Percentiles rank a stretch among this genome's conserved stretches.
phyloP scores from a whole-genome alignment of 2,329 filamentous ascomycete genomes.

The Aspergillus calidoustus region DNA sequence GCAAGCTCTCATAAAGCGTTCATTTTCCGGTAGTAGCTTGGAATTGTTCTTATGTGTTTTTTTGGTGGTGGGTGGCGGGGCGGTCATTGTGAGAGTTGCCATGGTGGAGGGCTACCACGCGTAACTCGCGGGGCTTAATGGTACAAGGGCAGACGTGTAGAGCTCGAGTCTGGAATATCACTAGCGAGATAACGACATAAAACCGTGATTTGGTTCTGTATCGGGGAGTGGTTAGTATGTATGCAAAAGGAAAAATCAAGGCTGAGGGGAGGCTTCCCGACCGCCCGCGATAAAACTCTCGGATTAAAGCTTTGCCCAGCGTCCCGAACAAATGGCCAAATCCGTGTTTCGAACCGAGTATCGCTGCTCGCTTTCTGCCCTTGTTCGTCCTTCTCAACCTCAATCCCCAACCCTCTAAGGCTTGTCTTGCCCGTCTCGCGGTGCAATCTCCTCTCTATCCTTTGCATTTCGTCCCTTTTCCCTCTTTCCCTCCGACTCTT shows the following conservation, averaged over 20 bases:
- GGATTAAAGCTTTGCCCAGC: constrained; percentile 40
- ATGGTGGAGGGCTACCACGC: constrained; percentile 48
- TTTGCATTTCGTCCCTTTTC: constrained; percentile 18
- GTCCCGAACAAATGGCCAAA: constrained; percentile 36
- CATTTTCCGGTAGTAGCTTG: constrained; percentile 87
- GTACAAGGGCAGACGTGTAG: not conserved
- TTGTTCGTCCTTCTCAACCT: constrained; percentile 24
- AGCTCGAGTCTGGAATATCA: not conserved
- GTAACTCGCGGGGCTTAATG: constrained; percentile 16
- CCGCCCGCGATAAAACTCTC: constrained; percentile 31
- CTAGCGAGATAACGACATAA: not conserved
- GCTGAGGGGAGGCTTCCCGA: constrained; percentile 31
- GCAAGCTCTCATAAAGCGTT: constrained; percentile 91
- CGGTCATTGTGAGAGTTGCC: constrained; percentile 66
- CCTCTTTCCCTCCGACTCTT: constrained; percentile 20
- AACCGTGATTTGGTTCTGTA: not conserved
- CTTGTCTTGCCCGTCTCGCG: constrained; percentile 24
- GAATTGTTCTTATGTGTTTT: constrained; percentile 66
- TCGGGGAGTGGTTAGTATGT: not conserved
- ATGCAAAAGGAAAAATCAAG: constrained; percentile 26
- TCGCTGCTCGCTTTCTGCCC: constrained; percentile 26
- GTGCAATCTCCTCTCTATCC: constrained; percentile 24
- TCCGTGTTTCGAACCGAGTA: constrained; percentile 29
- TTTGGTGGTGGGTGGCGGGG: constrained; percentile 53
- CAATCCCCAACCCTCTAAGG: constrained; percentile 20